These are phyloP conservation scores for Epichloe aotearoae DNA, from an alignment of 2,329 filamentous ascomycete species.

Conservation along the genomic window DNA sequence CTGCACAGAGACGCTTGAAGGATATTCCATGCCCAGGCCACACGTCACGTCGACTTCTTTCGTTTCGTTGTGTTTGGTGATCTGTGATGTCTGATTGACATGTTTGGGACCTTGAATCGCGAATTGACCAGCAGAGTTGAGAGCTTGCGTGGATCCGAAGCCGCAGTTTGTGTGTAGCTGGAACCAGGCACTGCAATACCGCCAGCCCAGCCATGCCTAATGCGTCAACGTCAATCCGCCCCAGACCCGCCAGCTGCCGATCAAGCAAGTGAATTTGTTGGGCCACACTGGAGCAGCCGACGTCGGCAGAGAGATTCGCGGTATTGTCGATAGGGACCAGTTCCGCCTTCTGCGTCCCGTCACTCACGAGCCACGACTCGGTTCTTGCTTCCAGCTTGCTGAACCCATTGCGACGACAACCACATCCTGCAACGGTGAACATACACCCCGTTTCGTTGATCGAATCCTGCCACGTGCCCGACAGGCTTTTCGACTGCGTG, in stretches of 20 bases:
- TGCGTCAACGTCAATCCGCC: too few species aligned
- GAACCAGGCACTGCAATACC: too few species aligned
- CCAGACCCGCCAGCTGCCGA: too few species aligned
- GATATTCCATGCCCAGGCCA: too few species aligned
- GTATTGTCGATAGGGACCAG: background rate
- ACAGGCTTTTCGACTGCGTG: background rate
- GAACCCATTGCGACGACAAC: background rate
- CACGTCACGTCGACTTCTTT: too few species aligned
- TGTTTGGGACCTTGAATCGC: too few species aligned
- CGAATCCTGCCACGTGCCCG: background rate
- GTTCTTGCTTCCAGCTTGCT: background rate
- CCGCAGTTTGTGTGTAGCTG: background rate
- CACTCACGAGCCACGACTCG: background rate
- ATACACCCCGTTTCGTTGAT: background rate
- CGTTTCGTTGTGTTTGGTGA: too few species aligned
- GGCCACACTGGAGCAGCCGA: conserved; percentile 1
- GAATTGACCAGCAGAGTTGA: background rate
- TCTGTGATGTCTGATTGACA: too few species aligned
- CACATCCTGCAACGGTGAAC: background rate
- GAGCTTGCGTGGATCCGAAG: background rate
- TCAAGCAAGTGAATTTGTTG: too few species aligned
- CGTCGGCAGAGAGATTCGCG: conserved; percentile 3
- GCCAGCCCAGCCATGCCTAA: too few species aligned
- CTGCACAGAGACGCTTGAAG: background rate
- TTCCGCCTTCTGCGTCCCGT: background rate